Base-by-base conservation (phyloP, 2,329 filamentous ascomycete genomes). In the Verticillium nubilum region DNA sequence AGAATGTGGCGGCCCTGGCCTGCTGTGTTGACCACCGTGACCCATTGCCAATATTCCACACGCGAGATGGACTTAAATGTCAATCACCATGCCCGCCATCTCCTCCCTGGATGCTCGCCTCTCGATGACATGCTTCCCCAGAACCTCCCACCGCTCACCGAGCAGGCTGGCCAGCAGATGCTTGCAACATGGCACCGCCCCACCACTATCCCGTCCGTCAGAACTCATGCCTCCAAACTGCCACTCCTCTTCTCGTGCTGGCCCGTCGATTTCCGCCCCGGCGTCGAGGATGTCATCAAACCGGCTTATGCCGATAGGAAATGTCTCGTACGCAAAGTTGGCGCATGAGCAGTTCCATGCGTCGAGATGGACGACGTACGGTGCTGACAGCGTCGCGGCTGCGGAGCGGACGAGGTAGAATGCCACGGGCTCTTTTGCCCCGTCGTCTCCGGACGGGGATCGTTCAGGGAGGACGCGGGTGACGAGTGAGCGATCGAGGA, bases 321-420 rank as follows among this genome's bases (percentile, higher is more conserved):
- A 93, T 2, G 88, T 84, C 23, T 87, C 80, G 63, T 96, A 87
- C 0, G 88, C 82, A 72, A 98, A 98, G 1, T 86, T 87, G 3
- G 92, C 89, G 76, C 95, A 99, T 1, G 86, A 91, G 73, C 95
- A 99, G 72, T 89, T 92, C 95, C 95, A 98, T 1, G 88, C 85
- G 1, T 72, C 67, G 1, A 93, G 80, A 10, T 87, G 84, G 17
- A 98, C 90, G 66, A 90, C 79, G 73, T 97, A 96, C 56, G 67
- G 63, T 47, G 63, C 65, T 25, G 67, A 67, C 62, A 55, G 63
- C 60, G 54, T 59, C 33, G 56, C 67, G 9, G 71, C 76, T 42
- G 79, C 81, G 35, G 89, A 92, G 66, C 80, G 84, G 64, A 92
- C 86, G 67, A 88, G 80, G 74, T 88, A 90, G 47, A 85, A 73